Conservation (phyloP, 1,284 basidiomycete genomes). For the Rhizopogon hawkerae region DNA sequence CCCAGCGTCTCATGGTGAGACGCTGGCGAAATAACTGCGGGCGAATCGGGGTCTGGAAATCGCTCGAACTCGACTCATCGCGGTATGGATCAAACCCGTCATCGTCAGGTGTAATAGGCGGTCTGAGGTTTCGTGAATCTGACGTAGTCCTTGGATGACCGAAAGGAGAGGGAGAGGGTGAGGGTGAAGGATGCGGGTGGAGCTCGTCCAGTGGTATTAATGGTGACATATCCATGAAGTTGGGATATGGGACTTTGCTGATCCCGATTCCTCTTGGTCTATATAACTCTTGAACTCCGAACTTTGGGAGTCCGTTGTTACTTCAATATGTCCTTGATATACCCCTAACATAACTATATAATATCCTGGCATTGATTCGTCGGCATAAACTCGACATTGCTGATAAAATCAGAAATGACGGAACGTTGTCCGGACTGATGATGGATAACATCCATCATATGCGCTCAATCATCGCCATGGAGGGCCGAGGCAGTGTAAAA, state of each 20-base stretch:
- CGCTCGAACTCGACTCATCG: conserved; percentile 2
- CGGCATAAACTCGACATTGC: no score
- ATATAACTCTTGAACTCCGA: no score
- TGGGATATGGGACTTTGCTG: not conserved
- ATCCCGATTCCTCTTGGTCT: not conserved
- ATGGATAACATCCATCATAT: no score
- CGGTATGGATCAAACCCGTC: not conserved
- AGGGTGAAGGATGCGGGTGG: not conserved
- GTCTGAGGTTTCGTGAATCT: not conserved
- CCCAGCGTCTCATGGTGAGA: not conserved
- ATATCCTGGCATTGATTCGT: no score
- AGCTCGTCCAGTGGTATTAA: not conserved
- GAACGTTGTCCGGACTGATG: no score
- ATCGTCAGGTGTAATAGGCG: not conserved
- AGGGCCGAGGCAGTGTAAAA: no score
- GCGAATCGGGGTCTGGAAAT: conserved; percentile 5
- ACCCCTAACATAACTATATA: no score
- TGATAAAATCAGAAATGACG: no score
- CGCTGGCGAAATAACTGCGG: conserved; percentile 1
- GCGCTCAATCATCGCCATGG: no score
- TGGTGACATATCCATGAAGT: not conserved
- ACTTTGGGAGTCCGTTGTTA: no score
- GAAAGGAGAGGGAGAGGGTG: not conserved
- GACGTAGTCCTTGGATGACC: not conserved
- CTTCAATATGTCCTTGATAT: no score